These are phyloP conservation scores for Prunus mume DNA, from an alignment of 306 rosid genomes.

Conservation along the genomic window DNA sequence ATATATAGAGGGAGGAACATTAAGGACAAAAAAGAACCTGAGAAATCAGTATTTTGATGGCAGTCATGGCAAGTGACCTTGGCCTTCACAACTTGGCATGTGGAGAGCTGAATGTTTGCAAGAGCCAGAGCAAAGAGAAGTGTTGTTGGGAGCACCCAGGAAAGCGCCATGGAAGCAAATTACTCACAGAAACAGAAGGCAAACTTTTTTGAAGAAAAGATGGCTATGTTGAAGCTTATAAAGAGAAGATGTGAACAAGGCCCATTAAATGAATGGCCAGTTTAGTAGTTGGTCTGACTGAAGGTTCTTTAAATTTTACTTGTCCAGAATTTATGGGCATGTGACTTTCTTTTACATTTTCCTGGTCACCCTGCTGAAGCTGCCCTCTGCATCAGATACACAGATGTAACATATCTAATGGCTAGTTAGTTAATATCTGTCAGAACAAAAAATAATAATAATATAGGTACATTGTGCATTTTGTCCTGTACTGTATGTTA, in stretches of 20 bases:
- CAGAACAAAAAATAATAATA: too few species aligned
- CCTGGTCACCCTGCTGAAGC: not conserved
- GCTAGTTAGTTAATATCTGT: too few species aligned
- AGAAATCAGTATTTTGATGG: constrained; percentile 37
- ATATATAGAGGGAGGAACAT: not conserved
- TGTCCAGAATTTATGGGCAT: not conserved
- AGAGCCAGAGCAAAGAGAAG: constrained; percentile 46
- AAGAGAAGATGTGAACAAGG: not conserved
- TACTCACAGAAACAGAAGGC: not conserved
- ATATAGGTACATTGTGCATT: too few species aligned
- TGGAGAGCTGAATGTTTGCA: constrained; percentile 38
- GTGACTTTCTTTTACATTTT: not conserved
- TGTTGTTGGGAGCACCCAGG: constrained; percentile 30
- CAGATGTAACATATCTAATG: not conserved
- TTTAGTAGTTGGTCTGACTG: not conserved
- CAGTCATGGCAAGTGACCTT: constrained; percentile 78
- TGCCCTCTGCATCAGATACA: not conserved
- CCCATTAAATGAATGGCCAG: constrained; percentile 8
- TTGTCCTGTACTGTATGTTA: too few species aligned
- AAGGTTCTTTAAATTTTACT: not conserved
- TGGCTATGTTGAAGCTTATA: not conserved
- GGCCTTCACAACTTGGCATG: constrained; percentile 46
- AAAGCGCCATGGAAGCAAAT: constrained; percentile 48
- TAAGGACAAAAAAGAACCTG: constrained; percentile 42
- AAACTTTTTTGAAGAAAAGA: not conserved